Percentiles rank a stretch among this genome's conserved stretches.
Evolutionary conservation across 2,329 filamentous ascomycete species (phyloP).

Genomic region (Didymella keratinophila): DNA sequence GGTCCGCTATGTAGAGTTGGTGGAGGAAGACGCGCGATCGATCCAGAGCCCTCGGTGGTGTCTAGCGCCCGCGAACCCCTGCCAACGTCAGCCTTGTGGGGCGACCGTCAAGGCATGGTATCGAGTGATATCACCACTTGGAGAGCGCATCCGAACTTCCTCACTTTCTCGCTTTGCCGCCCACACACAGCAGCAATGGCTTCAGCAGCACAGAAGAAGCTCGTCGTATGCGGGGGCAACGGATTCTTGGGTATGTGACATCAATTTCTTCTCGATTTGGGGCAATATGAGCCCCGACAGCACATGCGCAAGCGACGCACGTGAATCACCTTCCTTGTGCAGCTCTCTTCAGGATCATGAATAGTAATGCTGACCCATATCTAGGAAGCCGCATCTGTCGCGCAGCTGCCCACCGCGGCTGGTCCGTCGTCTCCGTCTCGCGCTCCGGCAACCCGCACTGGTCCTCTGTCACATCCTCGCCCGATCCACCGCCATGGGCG

Average conservation of each 20-base stretch:
- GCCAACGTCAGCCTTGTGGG: constrained; percentile 39
- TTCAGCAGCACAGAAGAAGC: constrained; percentile 71
- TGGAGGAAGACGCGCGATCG: background rate
- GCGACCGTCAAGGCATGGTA: no score
- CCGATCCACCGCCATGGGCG: constrained; percentile 79
- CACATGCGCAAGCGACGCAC: background rate
- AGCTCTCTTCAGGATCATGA: background rate
- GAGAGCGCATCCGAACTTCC: constrained; percentile 16
- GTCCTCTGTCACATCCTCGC: constrained; percentile 77
- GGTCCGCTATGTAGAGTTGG: background rate
- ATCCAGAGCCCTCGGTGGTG: constrained; percentile 11
- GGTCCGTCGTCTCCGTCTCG: constrained; percentile 94
- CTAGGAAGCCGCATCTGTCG: constrained; percentile 83
- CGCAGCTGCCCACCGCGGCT: constrained; percentile 82
- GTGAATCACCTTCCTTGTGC: background rate
- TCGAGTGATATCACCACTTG: constrained; percentile 50
- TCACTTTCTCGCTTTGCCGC: constrained; percentile 1
- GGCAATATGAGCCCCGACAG: background rate
- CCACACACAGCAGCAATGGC: constrained; percentile 51
- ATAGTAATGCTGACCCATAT: no score
- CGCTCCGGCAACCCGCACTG: constrained; percentile 90
- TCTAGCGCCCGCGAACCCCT: constrained; percentile 25
- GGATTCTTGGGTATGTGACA: constrained; percentile 77
- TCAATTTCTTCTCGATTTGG: background rate
- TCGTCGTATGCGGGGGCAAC: constrained; percentile 92